Evolutionary conservation across 2,329 filamentous ascomycete genomes (phyloP).

Genomic region (Alternaria burnsii): DNA sequence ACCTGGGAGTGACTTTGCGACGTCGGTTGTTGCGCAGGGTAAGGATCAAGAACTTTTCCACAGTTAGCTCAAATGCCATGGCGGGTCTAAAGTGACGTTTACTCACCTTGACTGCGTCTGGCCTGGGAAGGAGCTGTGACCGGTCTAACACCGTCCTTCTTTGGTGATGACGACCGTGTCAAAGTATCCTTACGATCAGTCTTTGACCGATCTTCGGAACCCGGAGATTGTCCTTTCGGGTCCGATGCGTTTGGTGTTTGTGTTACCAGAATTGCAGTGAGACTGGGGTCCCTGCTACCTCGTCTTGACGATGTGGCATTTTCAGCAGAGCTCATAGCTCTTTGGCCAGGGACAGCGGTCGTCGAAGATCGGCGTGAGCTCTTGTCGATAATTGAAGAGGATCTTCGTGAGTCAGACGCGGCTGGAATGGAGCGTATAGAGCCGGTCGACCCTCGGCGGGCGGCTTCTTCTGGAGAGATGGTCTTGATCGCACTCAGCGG

Average conservation of each 20-base stretch:
- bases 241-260: conserved; percentile 45
- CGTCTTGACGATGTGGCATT: conserved; percentile 48
- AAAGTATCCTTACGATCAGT: conserved; percentile 44
- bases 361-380: conserved; percentile 43
- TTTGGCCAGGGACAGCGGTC: conserved; percentile 29
- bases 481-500: conserved; percentile 20
- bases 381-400: conserved; percentile 41
- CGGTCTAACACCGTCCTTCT: conserved; percentile 37
- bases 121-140: conserved; percentile 48
- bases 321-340: conserved; percentile 35
- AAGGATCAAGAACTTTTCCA: conserved; percentile 40
- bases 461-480: conserved; percentile 25
- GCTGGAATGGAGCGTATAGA: conserved; percentile 29
- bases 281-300: conserved; percentile 51
- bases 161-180: conserved; percentile 37
- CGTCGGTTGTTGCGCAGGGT: conserved; percentile 39
- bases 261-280: conserved; percentile 52
- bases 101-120: conserved; percentile 48
- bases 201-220: conserved; percentile 26
- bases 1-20: conserved; percentile 48
- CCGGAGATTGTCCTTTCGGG: conserved; percentile 25
- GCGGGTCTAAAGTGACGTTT: conserved; percentile 22
- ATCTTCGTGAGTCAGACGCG: conserved; percentile 38
- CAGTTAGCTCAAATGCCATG: conserved; percentile 13
- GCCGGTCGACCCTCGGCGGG: conserved; percentile 40